Base-by-base conservation (phyloP, 768 basidiomycete species). In the Fibroporia radiculosa region DNA sequence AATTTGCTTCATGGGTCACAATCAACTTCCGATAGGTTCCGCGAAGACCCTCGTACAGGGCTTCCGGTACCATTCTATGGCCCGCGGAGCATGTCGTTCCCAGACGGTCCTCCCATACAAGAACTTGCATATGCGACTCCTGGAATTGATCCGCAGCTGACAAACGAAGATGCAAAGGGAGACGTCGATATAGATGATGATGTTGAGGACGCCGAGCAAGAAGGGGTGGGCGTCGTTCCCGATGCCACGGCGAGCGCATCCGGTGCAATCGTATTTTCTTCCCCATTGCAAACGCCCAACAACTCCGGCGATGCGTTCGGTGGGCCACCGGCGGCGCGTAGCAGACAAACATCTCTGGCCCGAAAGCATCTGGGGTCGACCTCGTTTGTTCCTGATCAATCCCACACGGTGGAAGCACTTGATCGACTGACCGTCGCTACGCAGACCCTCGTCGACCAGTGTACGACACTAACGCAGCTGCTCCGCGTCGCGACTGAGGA, bases 401-500 rank as follows among this genome's bases (percentile, higher is more conserved):
- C 22, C 11, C 39, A 28, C 40, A 46, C 1, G 49, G 71, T 78
- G 23, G 69, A 67, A 48, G 49, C 71, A 2, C 59, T 74, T 18
- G 58, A 74, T 11, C 73, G 76, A 49, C 56, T 82, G 19, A 63
- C 73, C 4, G 43, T 34, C 6, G 58, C 82, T 34, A 71, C 78
- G 4, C 80, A 83, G 49, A 68, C 67, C 16, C 66, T 84, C 66
- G 63, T 83, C 42, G 61, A 68, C 20, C 69, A 75, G 13, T 79
- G 74, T 49, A 58, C 44, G 22, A 45, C 52, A 28, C 45, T 62
- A 32, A 50, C 80, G 56, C 77, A 82, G 49, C 72, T 77, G 48
- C 62, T 87, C 31, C 79, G 80, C 49, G 67, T 77, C 32, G 85
- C 87, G 56, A 74, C 73, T 19, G 82, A 85, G 52, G 77, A 82